Conservation (phyloP, 2,329 filamentous ascomycete genomes). For the Aspergillus brunneoviolaceus region DNA sequence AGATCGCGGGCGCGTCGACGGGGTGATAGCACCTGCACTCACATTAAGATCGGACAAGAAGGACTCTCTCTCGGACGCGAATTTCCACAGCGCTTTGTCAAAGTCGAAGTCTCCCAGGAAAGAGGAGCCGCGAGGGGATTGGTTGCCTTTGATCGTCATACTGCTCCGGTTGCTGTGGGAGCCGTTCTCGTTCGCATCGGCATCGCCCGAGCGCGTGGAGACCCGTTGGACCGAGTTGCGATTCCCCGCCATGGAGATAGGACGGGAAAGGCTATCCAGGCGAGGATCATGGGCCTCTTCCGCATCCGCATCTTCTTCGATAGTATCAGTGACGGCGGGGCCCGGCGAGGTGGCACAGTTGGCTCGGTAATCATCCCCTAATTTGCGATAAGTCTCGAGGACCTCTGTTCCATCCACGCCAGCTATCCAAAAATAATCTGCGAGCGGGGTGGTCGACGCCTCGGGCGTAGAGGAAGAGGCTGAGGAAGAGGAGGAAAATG, state of each 20-base stretch:
- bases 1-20: slow-evolving; percentile 66
- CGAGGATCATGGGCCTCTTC: slow-evolving; percentile 49
- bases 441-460: slow-evolving; percentile 54
- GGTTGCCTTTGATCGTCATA: slow-evolving; percentile 56
- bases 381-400: slow-evolving; percentile 43
- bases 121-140: slow-evolving; percentile 36
- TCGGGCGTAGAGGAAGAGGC: slow-evolving; percentile 35
- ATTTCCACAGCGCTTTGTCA: slow-evolving; percentile 88
- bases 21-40: slow-evolving; percentile 75
- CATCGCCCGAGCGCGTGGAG: slow-evolving; percentile 52
- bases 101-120: slow-evolving; percentile 78
- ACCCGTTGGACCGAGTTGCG: slow-evolving; percentile 45
- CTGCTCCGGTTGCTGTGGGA: slow-evolving; percentile 65
- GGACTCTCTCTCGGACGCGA: slow-evolving; percentile 88
- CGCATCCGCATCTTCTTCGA: slow-evolving; percentile 59
- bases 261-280: slow-evolving; percentile 39
- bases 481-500: slow-evolving; percentile 24
- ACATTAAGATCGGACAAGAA: slow-evolving; percentile 92
- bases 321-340: slow-evolving; percentile 54
- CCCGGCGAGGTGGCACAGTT: slow-evolving; percentile 36
- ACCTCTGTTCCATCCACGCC: slow-evolving; percentile 50
- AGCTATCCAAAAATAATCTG: slow-evolving; percentile 66
- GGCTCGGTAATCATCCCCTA: slow-evolving; percentile 45
- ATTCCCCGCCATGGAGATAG: slow-evolving; percentile 33
- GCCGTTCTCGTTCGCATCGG: slow-evolving; percentile 43